These are phyloP conservation scores for Erucastrum elatum DNA, from an alignment of 345 rosid genomes.

Conservation along the genomic window DNA sequence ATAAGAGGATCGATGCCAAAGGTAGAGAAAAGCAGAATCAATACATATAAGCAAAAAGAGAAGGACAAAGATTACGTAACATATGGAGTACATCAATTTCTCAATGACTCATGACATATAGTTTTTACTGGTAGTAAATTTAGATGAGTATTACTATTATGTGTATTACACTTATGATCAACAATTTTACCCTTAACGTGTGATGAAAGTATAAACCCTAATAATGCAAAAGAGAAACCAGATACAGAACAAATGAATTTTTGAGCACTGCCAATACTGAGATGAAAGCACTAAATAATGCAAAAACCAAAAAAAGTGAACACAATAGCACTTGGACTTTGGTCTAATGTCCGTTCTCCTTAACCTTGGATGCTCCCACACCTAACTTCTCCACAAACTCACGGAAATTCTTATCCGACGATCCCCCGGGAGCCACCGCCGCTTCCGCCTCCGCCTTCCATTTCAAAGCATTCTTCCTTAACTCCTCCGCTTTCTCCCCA, in stretches of 20 bases:
- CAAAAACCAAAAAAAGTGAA: background rate
- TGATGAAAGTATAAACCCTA: background rate
- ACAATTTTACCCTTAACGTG: background rate
- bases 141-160: no score
- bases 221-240: background rate
- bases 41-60: no score
- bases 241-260: background rate
- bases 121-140: no score
- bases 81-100: no score
- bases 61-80: no score
- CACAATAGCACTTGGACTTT: background rate
- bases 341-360: background rate
- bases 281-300: background rate
- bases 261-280: background rate
- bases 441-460: constrained; percentile 61
- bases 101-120: no score
- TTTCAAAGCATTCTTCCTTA: constrained; percentile 50
- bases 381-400: constrained; percentile 58
- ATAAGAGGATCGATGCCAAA: no score
- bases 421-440: constrained; percentile 66
- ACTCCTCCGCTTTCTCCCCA: constrained; percentile 52
- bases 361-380: background rate
- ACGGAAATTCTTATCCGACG: constrained; percentile 53
- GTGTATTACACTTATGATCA: no score
- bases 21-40: no score